phyloP scores from a whole-genome alignment of 495 filamentous ascomycete species.

The Penicillium arizonense region DNA sequence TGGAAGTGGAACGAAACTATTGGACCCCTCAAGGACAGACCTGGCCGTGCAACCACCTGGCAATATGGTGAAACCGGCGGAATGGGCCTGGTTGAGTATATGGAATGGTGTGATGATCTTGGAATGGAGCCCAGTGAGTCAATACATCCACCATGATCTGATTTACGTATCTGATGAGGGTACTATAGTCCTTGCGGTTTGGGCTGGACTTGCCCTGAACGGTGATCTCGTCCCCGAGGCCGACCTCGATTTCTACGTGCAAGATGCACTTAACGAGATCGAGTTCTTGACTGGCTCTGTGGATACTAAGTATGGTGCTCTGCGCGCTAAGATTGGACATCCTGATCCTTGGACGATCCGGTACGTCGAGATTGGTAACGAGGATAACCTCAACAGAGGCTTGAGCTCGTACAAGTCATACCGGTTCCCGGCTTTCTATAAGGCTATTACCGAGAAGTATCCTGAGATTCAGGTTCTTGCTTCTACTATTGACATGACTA shows the following conservation, averaged over 20 bases:
- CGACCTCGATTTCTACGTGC: conserved; percentile 40
- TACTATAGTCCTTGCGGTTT: conserved; percentile 53
- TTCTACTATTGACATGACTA: conserved; percentile 38
- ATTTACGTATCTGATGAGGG: not conserved
- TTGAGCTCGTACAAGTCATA: conserved; percentile 39
- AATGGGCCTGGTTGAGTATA: conserved; percentile 59
- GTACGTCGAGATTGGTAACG: conserved; percentile 56
- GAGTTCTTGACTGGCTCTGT: conserved; percentile 46
- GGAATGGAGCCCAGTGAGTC: conserved; percentile 49
- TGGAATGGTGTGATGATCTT: conserved; percentile 65
- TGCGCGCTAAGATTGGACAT: conserved; percentile 46
- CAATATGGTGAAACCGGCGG: conserved; percentile 57
- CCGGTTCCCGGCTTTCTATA: conserved; percentile 41
- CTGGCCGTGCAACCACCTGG: conserved; percentile 61
- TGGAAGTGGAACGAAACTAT: conserved; percentile 73
- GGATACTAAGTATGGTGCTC: conserved; percentile 38
- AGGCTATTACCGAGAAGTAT: conserved; percentile 49
- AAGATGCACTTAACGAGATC: conserved; percentile 62
- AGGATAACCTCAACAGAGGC: conserved; percentile 48
- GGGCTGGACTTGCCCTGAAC: conserved; percentile 58
- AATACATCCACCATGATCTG: not conserved
- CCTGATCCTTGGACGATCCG: conserved; percentile 46
- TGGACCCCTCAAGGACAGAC: conserved; percentile 60
- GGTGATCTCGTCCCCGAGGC: conserved; percentile 36
- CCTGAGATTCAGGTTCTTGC: conserved; percentile 50